Base-by-base conservation (phyloP, 225 moss, liverwort and hornwort genomes). In the Antitrichia curtipendula region DNA sequence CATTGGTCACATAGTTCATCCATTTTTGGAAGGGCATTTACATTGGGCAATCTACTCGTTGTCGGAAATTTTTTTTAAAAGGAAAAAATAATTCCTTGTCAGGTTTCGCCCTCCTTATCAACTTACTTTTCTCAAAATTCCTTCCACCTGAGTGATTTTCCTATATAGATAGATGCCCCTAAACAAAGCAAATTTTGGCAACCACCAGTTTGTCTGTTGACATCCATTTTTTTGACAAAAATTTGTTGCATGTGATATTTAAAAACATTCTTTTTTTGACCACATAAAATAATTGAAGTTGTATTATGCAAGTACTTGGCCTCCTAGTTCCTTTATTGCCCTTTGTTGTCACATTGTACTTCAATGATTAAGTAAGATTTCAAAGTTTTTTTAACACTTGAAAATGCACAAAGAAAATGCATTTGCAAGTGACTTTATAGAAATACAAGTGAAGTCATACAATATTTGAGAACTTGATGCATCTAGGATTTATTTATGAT, bases 151-250 rank as follows among this genome's bases (percentile, higher is more conserved):
- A 13, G 4, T 15, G 50, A 50, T 50, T 50, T 14, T 3, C 49
- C 2, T 36, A 2, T 8, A n/a, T 2, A 21, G 10, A 6, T 36
- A 7, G 23, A 68, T 38, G 13, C 12, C 13, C 13, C 1, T 0
- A 40, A 8, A 23, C 8, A 21, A 69, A 16, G 10, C 9, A 64
- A 64, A 18, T 34, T 34, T 34, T 64, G 3, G 34, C 34, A 63
- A 40, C 8, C 6, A 40, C 40, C 13, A 21, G 40, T 1, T 40
- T 14, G 11, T 18, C n/a, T 24, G 13, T 40, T 40, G 69, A 40
- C 24, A 69, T 40, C 69, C 4, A 38, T 14, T 40, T 40, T n/a
- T 40, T 24, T 40, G 14, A 40, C 24, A 14, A 40, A 13, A 66
- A 24, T 40, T 66, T 21, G 6, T 12, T 38, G 38, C 22, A 7